Evolutionary conservation across 495 filamentous ascomycete species (phyloP).

Genomic region (Daldinia grandis): DNA sequence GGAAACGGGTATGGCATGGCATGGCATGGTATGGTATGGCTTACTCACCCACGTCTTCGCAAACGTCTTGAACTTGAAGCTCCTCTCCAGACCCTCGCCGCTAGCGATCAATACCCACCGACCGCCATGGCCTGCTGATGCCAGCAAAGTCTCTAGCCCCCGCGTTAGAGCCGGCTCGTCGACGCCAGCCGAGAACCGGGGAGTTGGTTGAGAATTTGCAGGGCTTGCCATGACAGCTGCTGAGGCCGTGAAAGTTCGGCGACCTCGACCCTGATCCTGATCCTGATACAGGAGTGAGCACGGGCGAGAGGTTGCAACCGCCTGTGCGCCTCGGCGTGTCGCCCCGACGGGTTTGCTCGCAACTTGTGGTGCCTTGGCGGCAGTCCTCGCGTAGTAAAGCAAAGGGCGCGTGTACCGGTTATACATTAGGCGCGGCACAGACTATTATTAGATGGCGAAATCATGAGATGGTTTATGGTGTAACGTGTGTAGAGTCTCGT

Average conservation of each 20-base stretch:
- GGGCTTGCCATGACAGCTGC: constrained; percentile 8
- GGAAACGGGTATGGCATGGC: not conserved
- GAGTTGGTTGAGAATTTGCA: constrained; percentile 6
- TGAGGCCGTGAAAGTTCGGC: constrained; percentile 11
- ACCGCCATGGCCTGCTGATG: constrained; percentile 46
- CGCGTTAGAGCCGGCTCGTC: constrained; percentile 40
- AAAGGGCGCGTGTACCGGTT: constrained; percentile 17
- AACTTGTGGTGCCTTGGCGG: constrained; percentile 4
- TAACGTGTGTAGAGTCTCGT: constrained; percentile 19
- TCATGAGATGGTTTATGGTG: constrained; percentile 10
- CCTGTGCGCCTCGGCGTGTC: not conserved
- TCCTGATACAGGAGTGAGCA: constrained; percentile 4
- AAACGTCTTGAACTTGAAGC: constrained; percentile 70
- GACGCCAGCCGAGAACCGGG: constrained; percentile 46
- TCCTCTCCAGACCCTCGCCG: constrained; percentile 63
- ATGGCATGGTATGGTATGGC: not conserved
- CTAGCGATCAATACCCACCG: constrained; percentile 61
- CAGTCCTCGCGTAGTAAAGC: constrained; percentile 17
- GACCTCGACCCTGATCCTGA: not conserved
- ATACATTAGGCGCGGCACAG: constrained; percentile 32
- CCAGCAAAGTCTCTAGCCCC: constrained; percentile 42
- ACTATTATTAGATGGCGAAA: constrained; percentile 19
- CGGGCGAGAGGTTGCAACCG: constrained; percentile 4
- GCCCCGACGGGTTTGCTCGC: constrained; percentile 5
- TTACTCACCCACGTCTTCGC: constrained; percentile 66